Evolutionary conservation across 805 yeast species (phyloP).

Genomic region (Phaffomyces opuntiae): DNA sequence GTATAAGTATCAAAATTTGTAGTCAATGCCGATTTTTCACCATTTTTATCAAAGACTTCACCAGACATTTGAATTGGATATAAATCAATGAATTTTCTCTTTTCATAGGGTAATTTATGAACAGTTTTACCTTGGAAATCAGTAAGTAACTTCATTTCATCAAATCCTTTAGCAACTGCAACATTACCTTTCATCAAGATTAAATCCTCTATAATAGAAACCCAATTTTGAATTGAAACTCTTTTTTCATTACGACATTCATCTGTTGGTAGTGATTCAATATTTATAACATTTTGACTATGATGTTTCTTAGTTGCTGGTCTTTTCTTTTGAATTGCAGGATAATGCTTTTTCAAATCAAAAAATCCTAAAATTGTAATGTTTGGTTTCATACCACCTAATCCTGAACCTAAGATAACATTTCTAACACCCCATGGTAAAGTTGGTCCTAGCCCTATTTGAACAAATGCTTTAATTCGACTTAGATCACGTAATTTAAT

Average conservation of each 20-base stretch:
- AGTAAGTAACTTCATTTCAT: slow-evolving; percentile 54
- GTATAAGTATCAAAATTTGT: slow-evolving; percentile 96
- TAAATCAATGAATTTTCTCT: slow-evolving; percentile 64
- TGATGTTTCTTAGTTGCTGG: slow-evolving; percentile 3
- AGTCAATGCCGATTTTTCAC: slow-evolving; percentile 60
- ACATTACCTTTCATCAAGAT: slow-evolving; percentile 84
- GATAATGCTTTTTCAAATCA: slow-evolving; percentile 42
- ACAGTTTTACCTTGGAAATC: slow-evolving; percentile 24
- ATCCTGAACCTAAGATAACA: slow-evolving; percentile 84
- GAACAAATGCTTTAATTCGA: slow-evolving; percentile 88
- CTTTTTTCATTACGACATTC: slow-evolving; percentile 62
- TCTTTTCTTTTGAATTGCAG: slow-evolving; percentile 6
- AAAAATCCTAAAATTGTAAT: slow-evolving; percentile 89
- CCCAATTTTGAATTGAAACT: slow-evolving; percentile 78
- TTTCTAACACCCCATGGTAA: slow-evolving; percentile 94
- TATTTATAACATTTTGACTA: slow-evolving; percentile 22
- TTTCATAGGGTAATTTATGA: slow-evolving; percentile 22
- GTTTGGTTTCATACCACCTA: slow-evolving; percentile 98
- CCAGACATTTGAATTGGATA: slow-evolving; percentile 98
- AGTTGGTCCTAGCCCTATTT: slow-evolving; percentile 79
- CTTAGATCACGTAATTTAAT: slow-evolving; percentile 68
- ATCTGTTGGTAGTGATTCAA: slow-evolving; percentile 70
- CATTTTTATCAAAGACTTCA: slow-evolving; percentile 56
- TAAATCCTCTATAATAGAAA: slow-evolving; percentile 84
- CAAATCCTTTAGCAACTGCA: slow-evolving; percentile 89